Evolutionary conservation across 192 early-diverging fungal genomes (phyloP), one percentile per base, ranked within the genome.

Genomic region (Piromyces finnis): DNA sequence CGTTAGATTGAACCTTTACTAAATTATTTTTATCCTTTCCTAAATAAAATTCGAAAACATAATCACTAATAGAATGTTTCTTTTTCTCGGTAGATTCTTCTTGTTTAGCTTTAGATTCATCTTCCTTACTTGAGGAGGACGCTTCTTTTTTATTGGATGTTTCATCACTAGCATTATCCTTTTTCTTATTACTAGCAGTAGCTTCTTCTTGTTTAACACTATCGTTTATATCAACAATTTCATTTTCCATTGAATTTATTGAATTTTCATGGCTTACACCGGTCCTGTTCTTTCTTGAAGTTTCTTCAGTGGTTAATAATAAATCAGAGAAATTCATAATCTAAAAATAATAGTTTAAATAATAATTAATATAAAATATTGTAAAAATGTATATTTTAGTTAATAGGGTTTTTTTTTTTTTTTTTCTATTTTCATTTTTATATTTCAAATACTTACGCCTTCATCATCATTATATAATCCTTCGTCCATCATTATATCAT

Each of bases 401-500:
- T n/a, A n/a, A n/a, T n/a, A n/a, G n/a, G n/a, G n/a, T n/a, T n/a
- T n/a, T n/a, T n/a, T n/a, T n/a, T n/a, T n/a, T n/a, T n/a, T n/a
- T n/a, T n/a, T n/a, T n/a, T n/a, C n/a, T n/a, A n/a, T n/a, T n/a
- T n/a, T n/a, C n/a, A n/a, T n/a, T n/a, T n/a, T n/a, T n/a, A n/a
- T n/a, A n/a, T n/a, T n/a, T n/a, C n/a, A n/a, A n/a, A n/a, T n/a
- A 51, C 41, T 22, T 68, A 68, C 51, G 22, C 26, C 51, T 0
- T 51, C 41, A 68, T 68, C 51, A 7, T 29, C 32, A 35, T 51
- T n/a, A 68, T 30, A 29, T 29, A 30, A 59, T 7, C 32, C 32
- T 15, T 15, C 36, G 2, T 83, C 30, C 79, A 51, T n/a, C 41
- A 81, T 68, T 9, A 77, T 30, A 79, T 80, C 86, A 68, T 83